Conservation (phyloP, 2,329 filamentous ascomycete species). For the Arthrobotrys musiformis region DNA sequence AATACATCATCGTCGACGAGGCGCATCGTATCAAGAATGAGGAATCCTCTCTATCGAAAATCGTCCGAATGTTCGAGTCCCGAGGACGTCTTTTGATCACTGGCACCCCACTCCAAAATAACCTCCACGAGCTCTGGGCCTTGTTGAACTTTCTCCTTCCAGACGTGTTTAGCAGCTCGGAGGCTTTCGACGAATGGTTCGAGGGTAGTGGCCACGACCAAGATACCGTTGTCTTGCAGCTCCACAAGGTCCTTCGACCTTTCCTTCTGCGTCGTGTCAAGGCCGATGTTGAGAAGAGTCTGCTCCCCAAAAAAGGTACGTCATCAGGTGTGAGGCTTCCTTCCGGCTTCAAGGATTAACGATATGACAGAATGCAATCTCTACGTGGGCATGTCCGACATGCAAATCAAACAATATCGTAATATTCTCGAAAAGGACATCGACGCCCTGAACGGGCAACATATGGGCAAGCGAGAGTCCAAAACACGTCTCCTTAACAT, state of each 20-base stretch:
- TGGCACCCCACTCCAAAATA: slow-evolving; percentile 96
- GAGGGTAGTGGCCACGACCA: slow-evolving; percentile 89
- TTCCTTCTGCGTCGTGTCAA: slow-evolving; percentile 97
- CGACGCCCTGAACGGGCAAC: slow-evolving; percentile 93
- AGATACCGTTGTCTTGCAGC: slow-evolving; percentile 93
- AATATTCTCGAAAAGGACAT: slow-evolving; percentile 99
- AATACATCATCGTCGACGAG: slow-evolving; percentile 99
- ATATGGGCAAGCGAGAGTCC: slow-evolving; percentile 90
- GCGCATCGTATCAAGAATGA: slow-evolving; percentile 99
- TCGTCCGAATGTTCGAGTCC: slow-evolving; percentile 95
- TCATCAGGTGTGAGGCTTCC: not conserved
- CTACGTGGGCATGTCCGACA: slow-evolving; percentile 98
- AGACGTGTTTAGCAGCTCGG: slow-evolving; percentile 95
- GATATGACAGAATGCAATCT: slow-evolving; percentile 78
- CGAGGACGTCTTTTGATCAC: slow-evolving; percentile 95
- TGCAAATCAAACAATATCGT: slow-evolving; percentile 99
- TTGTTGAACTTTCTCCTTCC: slow-evolving; percentile 97
- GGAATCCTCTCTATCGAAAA: slow-evolving; percentile 94
- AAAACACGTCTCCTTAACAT: slow-evolving; percentile 98
- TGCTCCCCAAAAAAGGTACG: slow-evolving; percentile 84
- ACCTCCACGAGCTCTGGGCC: slow-evolving; percentile 97
- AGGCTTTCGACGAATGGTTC: slow-evolving; percentile 99
- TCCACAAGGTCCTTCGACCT: slow-evolving; percentile 90
- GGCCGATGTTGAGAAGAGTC: slow-evolving; percentile 96
- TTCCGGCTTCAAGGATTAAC: slow-evolving; percentile 20